These are phyloP conservation scores for Zizania palustris DNA, from an alignment of 202 grass and related monocot genomes.

Conservation along the genomic window DNA sequence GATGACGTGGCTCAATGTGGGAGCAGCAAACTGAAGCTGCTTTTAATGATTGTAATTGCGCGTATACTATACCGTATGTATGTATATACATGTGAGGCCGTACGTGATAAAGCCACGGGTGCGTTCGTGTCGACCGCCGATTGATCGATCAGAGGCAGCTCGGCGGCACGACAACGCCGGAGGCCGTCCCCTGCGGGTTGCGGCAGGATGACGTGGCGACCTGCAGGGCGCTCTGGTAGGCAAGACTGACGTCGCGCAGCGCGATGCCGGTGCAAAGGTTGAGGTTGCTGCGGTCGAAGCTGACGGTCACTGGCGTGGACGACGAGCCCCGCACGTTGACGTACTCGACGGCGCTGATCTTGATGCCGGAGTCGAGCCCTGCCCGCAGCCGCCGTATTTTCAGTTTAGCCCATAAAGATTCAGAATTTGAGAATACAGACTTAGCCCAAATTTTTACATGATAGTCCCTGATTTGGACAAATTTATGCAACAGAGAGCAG, in stretches of 20 bases:
- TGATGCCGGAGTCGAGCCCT: slow-evolving; percentile 57
- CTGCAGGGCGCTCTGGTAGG: slow-evolving; percentile 33
- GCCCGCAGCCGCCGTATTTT: slow-evolving; percentile 48
- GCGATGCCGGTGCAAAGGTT: slow-evolving; percentile 76
- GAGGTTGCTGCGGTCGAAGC: slow-evolving; percentile 75
- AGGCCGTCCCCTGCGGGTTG: slow-evolving; percentile 58
- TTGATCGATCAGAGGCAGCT: slow-evolving; percentile 58
- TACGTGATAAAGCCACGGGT: neutral
- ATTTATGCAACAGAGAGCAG: slow-evolving; percentile 59
- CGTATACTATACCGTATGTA: neutral
- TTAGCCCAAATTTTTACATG: too few relatives aligned
- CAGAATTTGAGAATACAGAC: too few relatives aligned
- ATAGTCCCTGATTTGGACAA: too few relatives aligned
- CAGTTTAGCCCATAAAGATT: too few relatives aligned
- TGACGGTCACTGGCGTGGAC: slow-evolving; percentile 63
- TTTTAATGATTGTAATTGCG: too few relatives aligned
- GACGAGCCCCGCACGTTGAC: slow-evolving; percentile 65
- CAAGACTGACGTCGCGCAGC: slow-evolving; percentile 66
- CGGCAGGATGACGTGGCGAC: slow-evolving; percentile 50
- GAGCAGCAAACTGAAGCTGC: too few relatives aligned
- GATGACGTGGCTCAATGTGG: too few relatives aligned
- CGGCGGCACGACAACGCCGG: slow-evolving; percentile 56
- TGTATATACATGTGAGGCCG: slow-evolving; percentile 4
- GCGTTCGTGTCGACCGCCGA: neutral
- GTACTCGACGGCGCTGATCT: slow-evolving; percentile 74